A percentile compares a stretch with the other conserved stretches of the same genome.
phyloP scores from a whole-genome alignment of 768 basidiomycete genomes.

The Leccinum imitatum region DNA sequence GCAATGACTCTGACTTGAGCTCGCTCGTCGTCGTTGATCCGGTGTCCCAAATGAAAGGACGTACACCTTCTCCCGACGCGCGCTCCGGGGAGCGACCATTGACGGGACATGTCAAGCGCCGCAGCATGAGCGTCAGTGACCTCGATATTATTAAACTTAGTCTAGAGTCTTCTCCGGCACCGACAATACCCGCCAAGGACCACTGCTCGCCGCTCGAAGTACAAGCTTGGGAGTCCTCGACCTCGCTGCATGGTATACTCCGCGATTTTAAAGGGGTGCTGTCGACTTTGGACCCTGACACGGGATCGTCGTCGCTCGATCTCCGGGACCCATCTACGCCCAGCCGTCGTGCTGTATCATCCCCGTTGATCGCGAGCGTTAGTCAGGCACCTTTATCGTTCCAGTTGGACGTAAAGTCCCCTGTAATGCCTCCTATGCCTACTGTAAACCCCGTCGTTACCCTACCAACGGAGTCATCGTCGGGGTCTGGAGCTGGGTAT shows the following conservation, averaged over 20 bases:
- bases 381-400: conserved; percentile 25
- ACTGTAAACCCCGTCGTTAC: conserved; percentile 26
- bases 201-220: conserved; percentile 20
- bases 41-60: conserved; percentile 38
- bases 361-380: conserved; percentile 38
- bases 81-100: conserved; percentile 27
- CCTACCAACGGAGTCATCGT: conserved; percentile 23
- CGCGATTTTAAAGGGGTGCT: conserved; percentile 74
- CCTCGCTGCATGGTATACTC: conserved; percentile 59
- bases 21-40: conserved; percentile 60
- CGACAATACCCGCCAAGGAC: conserved; percentile 38
- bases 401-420: conserved; percentile 22
- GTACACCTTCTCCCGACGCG: conserved; percentile 33
- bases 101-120: conserved; percentile 45
- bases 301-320: conserved; percentile 51
- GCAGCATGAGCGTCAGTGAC: conserved; percentile 75
- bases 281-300: conserved; percentile 60
- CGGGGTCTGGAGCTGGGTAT: conserved; percentile 24
- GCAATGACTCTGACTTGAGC: conserved; percentile 48
- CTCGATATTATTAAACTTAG: conserved; percentile 52
- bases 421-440: conserved; percentile 15
- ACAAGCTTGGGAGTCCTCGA: conserved; percentile 41
- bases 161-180: conserved; percentile 36
- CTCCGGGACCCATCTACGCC: conserved; percentile 67
- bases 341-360: conserved; percentile 40